Base-by-base conservation (phyloP, 805 yeast species). In the Yarrowia hollandica region DNA sequence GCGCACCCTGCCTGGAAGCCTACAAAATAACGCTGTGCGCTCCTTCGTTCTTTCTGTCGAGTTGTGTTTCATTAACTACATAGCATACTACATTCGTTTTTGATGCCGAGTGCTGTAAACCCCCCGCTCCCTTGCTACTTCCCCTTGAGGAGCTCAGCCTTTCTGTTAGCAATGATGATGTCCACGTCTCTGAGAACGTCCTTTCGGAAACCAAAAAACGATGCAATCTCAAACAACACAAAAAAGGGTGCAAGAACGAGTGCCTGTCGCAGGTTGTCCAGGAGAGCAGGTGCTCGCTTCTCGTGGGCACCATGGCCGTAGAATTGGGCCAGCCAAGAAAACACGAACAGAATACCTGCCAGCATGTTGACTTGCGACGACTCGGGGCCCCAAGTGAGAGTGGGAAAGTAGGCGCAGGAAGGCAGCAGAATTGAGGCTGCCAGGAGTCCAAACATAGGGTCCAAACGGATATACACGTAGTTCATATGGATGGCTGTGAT, bases 211-310 rank as follows among this genome's bases (percentile, higher is more conserved):
- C 97, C 97, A n/a, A 83, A 65, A 60, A 74, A 70, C 66, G 89
- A 88, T 12, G 88, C 77, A 2, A 85, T 67, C 70, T 94, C 98
- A 69, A 84, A 88, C 12, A 84, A 74, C 4, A 90, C 96, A 69
- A 92, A 91, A 67, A 82, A 90, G 1, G 98, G 98, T 0, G 98
- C 98, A 62, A 91, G 75, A 0, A 92, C 90, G 16, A 92, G 70
- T 4, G 97, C 94, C 68, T 90, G 97, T 5, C 85, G 73, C 42
- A 90, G 74, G 68, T 85, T 91, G 66, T 91, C 96, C 37, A 89
- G 70, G 56, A 92, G 72, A 0, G 98, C 97, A 0, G 99, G 99
- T 0, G 90, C 87, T 38, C 89, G 77, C 61, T 77, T 78, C 68
- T 92, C 99, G 67, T 83, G 88, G 10, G 80, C 76, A 1, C 87